Evolutionary conservation across 129 eudicot genomes (phyloP), one percentile per base, ranked within the genome.

Genomic region (Flaveria sonorensis): DNA sequence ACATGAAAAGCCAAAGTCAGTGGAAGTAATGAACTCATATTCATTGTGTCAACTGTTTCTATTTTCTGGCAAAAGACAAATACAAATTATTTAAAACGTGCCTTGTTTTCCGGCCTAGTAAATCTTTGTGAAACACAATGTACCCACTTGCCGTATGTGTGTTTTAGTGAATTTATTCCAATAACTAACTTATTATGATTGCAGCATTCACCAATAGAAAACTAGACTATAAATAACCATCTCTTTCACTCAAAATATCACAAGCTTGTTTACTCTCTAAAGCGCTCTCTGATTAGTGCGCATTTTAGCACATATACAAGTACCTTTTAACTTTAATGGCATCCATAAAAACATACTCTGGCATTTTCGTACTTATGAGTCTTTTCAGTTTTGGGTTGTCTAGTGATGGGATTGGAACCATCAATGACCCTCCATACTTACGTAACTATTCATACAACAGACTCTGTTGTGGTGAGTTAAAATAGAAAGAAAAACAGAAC

Each of bases 11-110:
- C 47, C 47, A 10, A 53, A 53, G 60, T 21, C 19, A 18, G 24
- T 53, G 60, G 60, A 18, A 53, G 6, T 10, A 9, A 43, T 2
- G 60, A 53, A 21, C 18, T 2, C 24, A 8, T 2, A 53, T 53
- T 18, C 60, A 53, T 53, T 6, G 24, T 53, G 47, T 43, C 11
- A 9, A 43, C 47, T 45, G 14, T 9, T 10, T 48, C 14, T 3
- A 13, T 57, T 57, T 55, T 57, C 1, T 57, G 64, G 64, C 64
- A 57, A 57, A 21, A 57, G 61, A 55, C 61, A 18, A 55, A 55
- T 20, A 20, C 32, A 21, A 57, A 10, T 57, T 57, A 10, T 57
- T 57, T 20, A 21, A 45, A 36, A 36, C 40, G 40, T 36, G 40
- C 40, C 40, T 36, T 36, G 40, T 36, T 36, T 36, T 36, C 40